Evolutionary conservation across 768 basidiomycete species (phyloP).

Genomic region (Lactarius hengduanensis): DNA sequence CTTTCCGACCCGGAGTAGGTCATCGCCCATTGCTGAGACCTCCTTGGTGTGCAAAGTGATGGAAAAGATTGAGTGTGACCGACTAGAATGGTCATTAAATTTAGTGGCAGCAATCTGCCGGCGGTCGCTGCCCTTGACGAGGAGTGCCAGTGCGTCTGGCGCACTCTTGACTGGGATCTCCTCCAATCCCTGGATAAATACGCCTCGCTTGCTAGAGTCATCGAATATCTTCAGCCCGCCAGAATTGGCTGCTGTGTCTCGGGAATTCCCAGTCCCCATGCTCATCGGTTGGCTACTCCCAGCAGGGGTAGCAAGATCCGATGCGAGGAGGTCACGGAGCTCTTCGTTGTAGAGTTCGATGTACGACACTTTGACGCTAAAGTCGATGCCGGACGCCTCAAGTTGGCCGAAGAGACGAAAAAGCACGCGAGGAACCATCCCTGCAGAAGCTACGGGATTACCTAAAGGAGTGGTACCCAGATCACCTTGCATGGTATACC

Average conservation of each 20-base stretch:
- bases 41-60: constrained; percentile 93
- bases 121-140: constrained; percentile 86
- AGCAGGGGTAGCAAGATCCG: constrained; percentile 68
- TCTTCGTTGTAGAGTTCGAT: constrained; percentile 99
- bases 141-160: constrained; percentile 75
- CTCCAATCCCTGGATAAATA: constrained; percentile 93
- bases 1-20: constrained; percentile 90
- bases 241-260: constrained; percentile 43
- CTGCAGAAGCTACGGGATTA: constrained; percentile 84
- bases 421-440: constrained; percentile 93
- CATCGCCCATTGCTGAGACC: constrained; percentile 71
- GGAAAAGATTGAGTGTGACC: constrained; percentile 98
- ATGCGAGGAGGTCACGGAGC: constrained; percentile 85
- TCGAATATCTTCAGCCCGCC: constrained; percentile 88
- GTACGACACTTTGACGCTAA: constrained; percentile 90
- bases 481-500: constrained; percentile 98
- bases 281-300: constrained; percentile 80
- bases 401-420: constrained; percentile 90
- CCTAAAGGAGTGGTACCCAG: constrained; percentile 78
- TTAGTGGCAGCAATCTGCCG: constrained; percentile 94
- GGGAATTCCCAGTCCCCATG: constrained; percentile 46
- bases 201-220: constrained; percentile 82
- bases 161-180: constrained; percentile 83
- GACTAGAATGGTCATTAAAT: constrained; percentile 96
- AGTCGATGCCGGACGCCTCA: constrained; percentile 74